phyloP scores from a whole-genome alignment of 2,329 filamentous ascomycete genomes.

The Diplocarpon rosae region DNA sequence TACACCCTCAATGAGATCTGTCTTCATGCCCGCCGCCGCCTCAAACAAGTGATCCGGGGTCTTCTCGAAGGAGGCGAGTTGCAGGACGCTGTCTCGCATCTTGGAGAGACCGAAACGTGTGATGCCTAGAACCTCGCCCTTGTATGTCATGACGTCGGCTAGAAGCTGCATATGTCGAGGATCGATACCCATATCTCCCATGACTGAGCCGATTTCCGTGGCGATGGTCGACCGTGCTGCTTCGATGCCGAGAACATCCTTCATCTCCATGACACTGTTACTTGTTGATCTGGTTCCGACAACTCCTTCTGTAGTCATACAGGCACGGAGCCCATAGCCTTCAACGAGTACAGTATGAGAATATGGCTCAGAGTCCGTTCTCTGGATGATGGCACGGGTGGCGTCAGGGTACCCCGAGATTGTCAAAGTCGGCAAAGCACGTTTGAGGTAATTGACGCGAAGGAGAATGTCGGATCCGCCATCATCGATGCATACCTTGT shows the following conservation, averaged over 20 bases:
- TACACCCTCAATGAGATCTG: slow-evolving; percentile 84
- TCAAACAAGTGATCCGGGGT: slow-evolving; percentile 96
- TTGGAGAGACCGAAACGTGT: slow-evolving; percentile 93
- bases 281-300: slow-evolving; percentile 62
- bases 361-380: slow-evolving; percentile 46
- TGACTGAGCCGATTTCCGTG: slow-evolving; percentile 76
- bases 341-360: slow-evolving; percentile 74
- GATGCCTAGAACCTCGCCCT: slow-evolving; percentile 92
- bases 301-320: slow-evolving; percentile 90
- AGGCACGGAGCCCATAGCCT: slow-evolving; percentile 80
- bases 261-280: slow-evolving; percentile 86
- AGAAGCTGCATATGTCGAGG: slow-evolving; percentile 95
- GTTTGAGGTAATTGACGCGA: slow-evolving; percentile 76
- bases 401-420: slow-evolving; percentile 86
- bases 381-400: slow-evolving; percentile 78
- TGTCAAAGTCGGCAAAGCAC: slow-evolving; percentile 68
- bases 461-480: slow-evolving; percentile 56
- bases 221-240: slow-evolving; percentile 85
- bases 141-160: slow-evolving; percentile 98
- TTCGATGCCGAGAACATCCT: slow-evolving; percentile 85
- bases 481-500: slow-evolving; percentile 31
- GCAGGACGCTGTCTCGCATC: slow-evolving; percentile 88
- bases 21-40: slow-evolving; percentile 84
- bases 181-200: slow-evolving; percentile 92
- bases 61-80: slow-evolving; percentile 95